phyloP scores from a whole-genome alignment of 306 rosid genomes.

The Luffa aegyptiaca region DNA sequence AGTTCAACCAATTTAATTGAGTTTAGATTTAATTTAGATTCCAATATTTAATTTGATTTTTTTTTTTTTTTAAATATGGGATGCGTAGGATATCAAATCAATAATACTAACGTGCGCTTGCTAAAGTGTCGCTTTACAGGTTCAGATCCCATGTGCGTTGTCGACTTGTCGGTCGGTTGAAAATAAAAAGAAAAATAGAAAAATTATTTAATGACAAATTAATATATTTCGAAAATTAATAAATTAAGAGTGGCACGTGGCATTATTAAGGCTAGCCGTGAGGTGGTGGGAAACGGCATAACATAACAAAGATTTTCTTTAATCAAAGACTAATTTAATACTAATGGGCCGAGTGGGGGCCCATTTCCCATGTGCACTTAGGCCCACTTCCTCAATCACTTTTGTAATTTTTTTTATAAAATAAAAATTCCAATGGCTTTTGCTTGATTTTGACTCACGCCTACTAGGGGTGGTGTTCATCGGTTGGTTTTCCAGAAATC shows the following conservation, averaged over 20 bases:
- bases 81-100: not conserved
- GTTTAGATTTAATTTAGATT: not conserved
- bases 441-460: not conserved
- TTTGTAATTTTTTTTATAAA: not conserved
- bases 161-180: not conserved
- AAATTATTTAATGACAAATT: not conserved
- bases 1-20: not conserved
- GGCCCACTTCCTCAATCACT: not conserved
- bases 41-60: not conserved
- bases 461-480: too few relatives aligned
- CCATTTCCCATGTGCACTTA: not conserved
- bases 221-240: not conserved
- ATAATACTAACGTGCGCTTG: not conserved
- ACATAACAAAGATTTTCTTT: slow-evolving; percentile 3
- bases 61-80: not conserved
- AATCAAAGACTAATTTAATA: not conserved
- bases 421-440: too few relatives aligned
- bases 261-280: not conserved
- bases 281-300: not conserved
- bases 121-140: not conserved
- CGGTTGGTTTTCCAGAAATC: too few relatives aligned
- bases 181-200: not conserved
- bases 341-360: not conserved
- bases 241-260: not conserved
- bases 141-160: slow-evolving; percentile 1